Evolutionary conservation across 1,284 basidiomycete species (phyloP), one percentile per base, ranked within the genome.

Genomic region (Mycosarcoma maydis): DNA sequence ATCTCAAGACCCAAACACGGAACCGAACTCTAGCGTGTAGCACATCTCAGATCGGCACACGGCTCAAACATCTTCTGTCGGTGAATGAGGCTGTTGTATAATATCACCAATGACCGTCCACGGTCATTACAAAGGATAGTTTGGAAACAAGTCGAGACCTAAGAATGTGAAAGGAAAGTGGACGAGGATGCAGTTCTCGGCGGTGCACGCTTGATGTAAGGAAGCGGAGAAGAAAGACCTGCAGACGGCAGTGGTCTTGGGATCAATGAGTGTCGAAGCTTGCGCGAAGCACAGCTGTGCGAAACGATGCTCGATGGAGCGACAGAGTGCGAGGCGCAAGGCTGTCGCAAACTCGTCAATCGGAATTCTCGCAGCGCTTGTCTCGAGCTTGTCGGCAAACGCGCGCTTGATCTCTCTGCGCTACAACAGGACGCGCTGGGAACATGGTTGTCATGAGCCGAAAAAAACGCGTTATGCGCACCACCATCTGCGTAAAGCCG

Each of bases 181-280:
- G 39, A 26, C 19, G 39, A 24, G 19, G 38, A 16, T 13, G 26
- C 41, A 1, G 36, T 41, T 40, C 49, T 36, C 14, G 50, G 50
- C 13, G 51, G 33, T 7, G 61, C 61, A 17, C 61, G 50, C 19
- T 51, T 54, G 46, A 65, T 58, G 26, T 65, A 65, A 1, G 61
- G 61, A 20, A 65, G 19, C 1, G 55, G 55, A 19, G 61, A 65
- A 3, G 47, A 49, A 4, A 56, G 33, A 9, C 27, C 42, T 0
- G 45, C 11, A 17, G 26, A 30, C 11, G 26, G 23, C 9, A 19
- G 13, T 34, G 20, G 19, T 20, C 4, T 30, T n/a, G n/a, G n/a
- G n/a, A n/a, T n/a, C n/a, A n/a, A n/a, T n/a, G n/a, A n/a, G n/a
- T n/a, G n/a, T n/a, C n/a, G n/a, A n/a, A n/a, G n/a, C n/a, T n/a